Conservation (phyloP, 2,329 filamentous ascomycete genomes). For the Cordyceps cicadae region DNA sequence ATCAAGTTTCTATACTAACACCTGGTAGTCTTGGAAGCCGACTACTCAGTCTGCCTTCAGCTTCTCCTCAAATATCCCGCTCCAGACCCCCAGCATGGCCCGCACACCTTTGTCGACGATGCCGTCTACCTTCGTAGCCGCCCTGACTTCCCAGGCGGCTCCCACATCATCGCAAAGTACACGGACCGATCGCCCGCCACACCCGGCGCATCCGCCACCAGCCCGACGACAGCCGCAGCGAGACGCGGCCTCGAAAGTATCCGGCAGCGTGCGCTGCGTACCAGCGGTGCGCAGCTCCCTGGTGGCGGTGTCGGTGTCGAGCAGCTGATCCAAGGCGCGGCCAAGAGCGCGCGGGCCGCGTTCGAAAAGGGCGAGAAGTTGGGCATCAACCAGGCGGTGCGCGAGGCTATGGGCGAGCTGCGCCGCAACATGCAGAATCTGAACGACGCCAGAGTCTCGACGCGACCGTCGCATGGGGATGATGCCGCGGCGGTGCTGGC, state of each 20-base stretch:
- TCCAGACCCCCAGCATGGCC: conserved; percentile 52
- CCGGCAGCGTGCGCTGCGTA: conserved; percentile 31
- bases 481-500: conserved; percentile 29
- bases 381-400: conserved; percentile 70
- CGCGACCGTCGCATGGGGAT: not conserved
- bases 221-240: conserved; percentile 25
- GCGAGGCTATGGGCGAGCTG: conserved; percentile 75
- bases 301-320: conserved; percentile 39
- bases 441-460: conserved; percentile 40
- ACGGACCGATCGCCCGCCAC: conserved; percentile 45
- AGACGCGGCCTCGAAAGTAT: conserved; percentile 24
- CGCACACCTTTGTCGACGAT: conserved; percentile 77
- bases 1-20: conserved; percentile 18
- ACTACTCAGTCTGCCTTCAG: conserved; percentile 79
- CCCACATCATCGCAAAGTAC: conserved; percentile 62
- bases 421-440: conserved; percentile 64
- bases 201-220: conserved; percentile 18
- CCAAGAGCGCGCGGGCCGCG: conserved; percentile 67
- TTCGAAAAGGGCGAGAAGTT: conserved; percentile 66
- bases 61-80: conserved; percentile 76
- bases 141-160: conserved; percentile 52
- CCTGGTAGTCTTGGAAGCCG: conserved; percentile 64
- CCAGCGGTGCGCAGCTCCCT: conserved; percentile 35
- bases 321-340: conserved; percentile 64
- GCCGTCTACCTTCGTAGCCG: conserved; percentile 66